Evolutionary conservation across 371 early-diverging fungal species (phyloP).

Genomic region (Rhizopus microsporus): DNA sequence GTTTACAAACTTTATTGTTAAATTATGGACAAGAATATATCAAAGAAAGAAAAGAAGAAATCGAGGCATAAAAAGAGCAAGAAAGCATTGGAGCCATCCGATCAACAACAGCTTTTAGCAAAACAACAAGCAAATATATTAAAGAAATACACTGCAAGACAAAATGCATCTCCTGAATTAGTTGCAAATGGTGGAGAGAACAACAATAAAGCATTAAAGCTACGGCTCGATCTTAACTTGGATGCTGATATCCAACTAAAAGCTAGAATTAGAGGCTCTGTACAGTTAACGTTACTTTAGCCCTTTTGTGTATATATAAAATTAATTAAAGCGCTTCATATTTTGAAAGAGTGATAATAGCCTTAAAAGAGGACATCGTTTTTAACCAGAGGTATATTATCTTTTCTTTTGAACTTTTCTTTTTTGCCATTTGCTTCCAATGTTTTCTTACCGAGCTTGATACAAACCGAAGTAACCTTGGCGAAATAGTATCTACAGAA

Average conservation of each 20-base stretch:
- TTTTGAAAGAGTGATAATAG: not conserved
- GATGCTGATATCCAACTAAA: conserved; percentile 27
- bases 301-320: not conserved
- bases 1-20: too few relatives aligned
- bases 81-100: not conserved
- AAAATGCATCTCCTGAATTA: conserved; percentile 13
- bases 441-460: too few relatives aligned
- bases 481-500: too few relatives aligned
- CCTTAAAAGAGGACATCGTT: too few relatives aligned
- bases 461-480: too few relatives aligned
- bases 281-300: conserved; percentile 22
- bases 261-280: conserved; percentile 22
- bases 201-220: conserved; percentile 6
- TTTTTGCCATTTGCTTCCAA: too few relatives aligned
- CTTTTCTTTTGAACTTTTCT: too few relatives aligned
- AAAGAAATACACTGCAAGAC: conserved; percentile 1
- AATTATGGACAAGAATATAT: not conserved
- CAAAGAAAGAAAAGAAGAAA: conserved; percentile 5
- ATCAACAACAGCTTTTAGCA: conserved; percentile 8
- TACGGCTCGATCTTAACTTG: conserved; percentile 28
- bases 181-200: conserved; percentile 10
- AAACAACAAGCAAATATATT: conserved; percentile 22
- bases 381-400: too few relatives aligned
- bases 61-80: not conserved
- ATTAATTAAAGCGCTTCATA: not conserved